Evolutionary conservation across 2,329 filamentous ascomycete species (phyloP).

Genomic region (Leptographium radiaticola): DNA sequence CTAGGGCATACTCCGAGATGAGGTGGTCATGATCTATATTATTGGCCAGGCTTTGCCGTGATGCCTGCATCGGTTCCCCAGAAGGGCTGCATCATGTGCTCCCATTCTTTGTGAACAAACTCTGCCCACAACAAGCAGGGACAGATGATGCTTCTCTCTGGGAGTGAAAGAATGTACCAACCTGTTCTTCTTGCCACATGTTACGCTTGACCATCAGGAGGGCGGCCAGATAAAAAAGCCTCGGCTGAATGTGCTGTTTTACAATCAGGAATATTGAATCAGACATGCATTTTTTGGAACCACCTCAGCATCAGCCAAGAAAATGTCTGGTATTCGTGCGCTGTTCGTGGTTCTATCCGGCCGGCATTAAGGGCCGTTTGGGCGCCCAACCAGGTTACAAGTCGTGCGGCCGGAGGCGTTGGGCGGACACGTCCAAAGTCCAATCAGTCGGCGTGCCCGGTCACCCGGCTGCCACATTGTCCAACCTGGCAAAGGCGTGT

Average conservation of each 20-base stretch:
- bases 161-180: too few species aligned
- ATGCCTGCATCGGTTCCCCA: too few species aligned
- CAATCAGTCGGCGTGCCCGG: background rate
- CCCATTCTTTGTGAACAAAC: too few species aligned
- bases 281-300: background rate
- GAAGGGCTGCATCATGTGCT: too few species aligned
- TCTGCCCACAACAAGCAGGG: too few species aligned
- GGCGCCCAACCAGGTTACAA: background rate
- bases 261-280: background rate
- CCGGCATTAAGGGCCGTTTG: background rate
- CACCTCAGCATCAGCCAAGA: background rate
- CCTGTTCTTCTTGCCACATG: too few species aligned
- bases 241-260: background rate
- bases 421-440: background rate
- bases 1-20: too few species aligned
- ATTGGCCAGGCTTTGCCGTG: too few species aligned
- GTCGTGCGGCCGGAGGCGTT: background rate
- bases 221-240: background rate
- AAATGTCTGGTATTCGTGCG: background rate
- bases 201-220: too few species aligned
- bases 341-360: background rate
- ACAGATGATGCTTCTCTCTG: too few species aligned
- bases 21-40: too few species aligned
- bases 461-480: background rate
- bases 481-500: background rate